Conservation (phyloP, 305 asterid species). For the Withania somnifera region DNA sequence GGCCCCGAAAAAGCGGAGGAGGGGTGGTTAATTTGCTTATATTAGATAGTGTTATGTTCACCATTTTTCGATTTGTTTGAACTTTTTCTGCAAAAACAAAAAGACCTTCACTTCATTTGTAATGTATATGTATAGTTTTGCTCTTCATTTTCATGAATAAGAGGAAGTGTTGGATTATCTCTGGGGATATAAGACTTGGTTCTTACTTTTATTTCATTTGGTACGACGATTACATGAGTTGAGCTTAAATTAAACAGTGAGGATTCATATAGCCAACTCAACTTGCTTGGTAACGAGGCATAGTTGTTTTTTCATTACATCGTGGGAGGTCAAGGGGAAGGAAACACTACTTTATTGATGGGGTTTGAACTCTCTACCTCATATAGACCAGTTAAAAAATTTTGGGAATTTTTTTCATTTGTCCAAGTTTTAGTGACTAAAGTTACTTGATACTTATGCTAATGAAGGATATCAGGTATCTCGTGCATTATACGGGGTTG, state of each 20-base stretch:
- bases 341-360: too few species aligned
- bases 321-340: background rate
- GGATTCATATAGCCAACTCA: background rate
- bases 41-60: background rate
- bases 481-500: background rate
- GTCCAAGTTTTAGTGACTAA: background rate
- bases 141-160: background rate
- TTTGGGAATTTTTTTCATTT: background rate
- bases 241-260: background rate
- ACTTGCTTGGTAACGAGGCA: background rate
- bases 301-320: background rate
- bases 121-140: background rate
- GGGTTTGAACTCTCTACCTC: background rate
- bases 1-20: background rate
- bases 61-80: background rate
- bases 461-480: too few species aligned
- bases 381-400: too few species aligned
- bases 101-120: background rate
- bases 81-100: background rate
- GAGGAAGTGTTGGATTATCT: background rate
- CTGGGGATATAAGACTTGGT: background rate
- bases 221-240: background rate
- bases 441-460: too few species aligned
- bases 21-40: background rate
- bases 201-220: background rate